Conservation (phyloP, 768 basidiomycete genomes). For the Rhizopogon roseolus region DNA sequence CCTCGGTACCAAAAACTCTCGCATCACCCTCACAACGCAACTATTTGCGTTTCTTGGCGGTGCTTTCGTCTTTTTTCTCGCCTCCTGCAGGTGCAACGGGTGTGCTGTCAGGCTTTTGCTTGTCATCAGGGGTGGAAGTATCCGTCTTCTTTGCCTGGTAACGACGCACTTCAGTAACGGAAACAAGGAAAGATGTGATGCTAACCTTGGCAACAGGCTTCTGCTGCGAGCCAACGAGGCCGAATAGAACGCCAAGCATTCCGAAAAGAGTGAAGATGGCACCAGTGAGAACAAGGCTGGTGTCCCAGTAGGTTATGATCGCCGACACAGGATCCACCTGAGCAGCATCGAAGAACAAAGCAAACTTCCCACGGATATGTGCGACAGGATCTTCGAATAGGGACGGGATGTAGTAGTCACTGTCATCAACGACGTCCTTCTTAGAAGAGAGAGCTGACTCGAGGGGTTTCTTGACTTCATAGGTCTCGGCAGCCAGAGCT, state of each 20-base stretch:
- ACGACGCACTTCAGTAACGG: not conserved
- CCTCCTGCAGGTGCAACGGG: constrained; percentile 72
- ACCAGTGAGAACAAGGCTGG: constrained; percentile 71
- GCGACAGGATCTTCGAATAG: constrained; percentile 58
- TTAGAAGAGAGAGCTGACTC: constrained; percentile 54
- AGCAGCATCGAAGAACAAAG: constrained; percentile 75
- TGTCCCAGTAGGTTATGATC: constrained; percentile 86
- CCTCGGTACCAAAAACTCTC: not conserved
- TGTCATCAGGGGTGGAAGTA: constrained; percentile 55
- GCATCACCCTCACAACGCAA: not conserved
- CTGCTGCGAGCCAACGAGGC: constrained; percentile 69
- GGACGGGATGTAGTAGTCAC: constrained; percentile 34
- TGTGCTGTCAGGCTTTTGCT: constrained; percentile 57
- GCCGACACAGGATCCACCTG: constrained; percentile 74
- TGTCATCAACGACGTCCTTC: constrained; percentile 43
- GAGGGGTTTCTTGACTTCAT: constrained; percentile 80
- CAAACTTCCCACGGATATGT: constrained; percentile 62
- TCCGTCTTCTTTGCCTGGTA: constrained; percentile 76
- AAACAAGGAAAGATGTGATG: not conserved
- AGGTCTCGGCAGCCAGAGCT: constrained; percentile 81
- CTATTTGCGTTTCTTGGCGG: constrained; percentile 74
- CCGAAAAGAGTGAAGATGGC: constrained; percentile 77
- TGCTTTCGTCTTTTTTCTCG: constrained; percentile 65
- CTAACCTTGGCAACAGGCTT: constrained; percentile 67
- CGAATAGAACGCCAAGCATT: constrained; percentile 76